Evolutionary conservation across 768 basidiomycete genomes (phyloP), one percentile per base, ranked within the genome.

Genomic region (Sistotremastrum niveocremeum): DNA sequence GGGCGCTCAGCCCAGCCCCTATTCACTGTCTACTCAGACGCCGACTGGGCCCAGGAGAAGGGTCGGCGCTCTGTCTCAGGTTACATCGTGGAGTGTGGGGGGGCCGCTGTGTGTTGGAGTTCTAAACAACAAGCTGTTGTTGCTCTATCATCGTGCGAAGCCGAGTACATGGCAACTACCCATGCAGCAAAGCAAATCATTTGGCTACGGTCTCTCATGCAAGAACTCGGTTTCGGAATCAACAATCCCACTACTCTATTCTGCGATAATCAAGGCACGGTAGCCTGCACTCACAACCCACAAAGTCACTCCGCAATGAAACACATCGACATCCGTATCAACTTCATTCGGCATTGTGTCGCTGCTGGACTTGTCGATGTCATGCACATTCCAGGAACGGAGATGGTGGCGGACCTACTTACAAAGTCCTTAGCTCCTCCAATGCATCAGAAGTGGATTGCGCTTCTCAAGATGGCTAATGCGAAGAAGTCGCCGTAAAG

Each of bases 391-490:
- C 58, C 63, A 2, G 64, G 65, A 0, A 35, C 41, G 0, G 53
- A 65, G 30, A 68, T 64, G 49, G 41, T 56, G 7, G 65, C 69
- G 0, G 68, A 71, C 52, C 55, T 65, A 6, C 60, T 72, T 44
- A 71, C 66, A 0, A 70, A 71, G 49, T 45, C 57, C 2, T 56
- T 67, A 2, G 37, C 46, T 7, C 40, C 32, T 32, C n/a, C 11
- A 28, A 37, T 9, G 31, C 34, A 31, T 29, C 7, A 32, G 10
- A 41, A 41, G 30, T 36, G 39, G 38, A 7, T 39, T 12, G n/a
- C n/a, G 6, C 30, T 36, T 10, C 30, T 45, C 43, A n/a, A n/a
- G n/a, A n/a, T n/a, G n/a, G n/a, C n/a, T n/a, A n/a, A n/a, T n/a
- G n/a, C n/a, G n/a, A n/a, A n/a, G n/a, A n/a, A n/a, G n/a, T n/a